Evolutionary conservation across 345 rosid species (phyloP).

Genomic region (Pistacia vera): DNA sequence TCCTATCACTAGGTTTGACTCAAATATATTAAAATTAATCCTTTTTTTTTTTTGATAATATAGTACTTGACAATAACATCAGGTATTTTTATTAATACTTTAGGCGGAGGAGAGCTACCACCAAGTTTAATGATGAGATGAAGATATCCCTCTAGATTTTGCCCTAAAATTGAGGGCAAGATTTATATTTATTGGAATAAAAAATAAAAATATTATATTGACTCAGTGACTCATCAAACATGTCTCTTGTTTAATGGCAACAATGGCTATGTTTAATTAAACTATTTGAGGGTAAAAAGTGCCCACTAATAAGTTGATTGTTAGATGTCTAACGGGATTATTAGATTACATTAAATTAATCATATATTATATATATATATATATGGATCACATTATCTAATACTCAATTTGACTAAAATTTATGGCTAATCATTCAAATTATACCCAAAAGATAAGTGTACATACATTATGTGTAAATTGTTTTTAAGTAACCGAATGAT

Average conservation of each 20-base stretch:
- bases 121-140: background rate
- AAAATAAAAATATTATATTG: background rate
- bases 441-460: background rate
- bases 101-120: background rate
- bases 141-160: slow-evolving; percentile 6
- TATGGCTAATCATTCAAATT: background rate
- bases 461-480: background rate
- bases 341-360: too few species aligned
- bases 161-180: background rate
- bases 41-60: too few species aligned
- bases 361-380: too few species aligned
- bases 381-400: too few species aligned
- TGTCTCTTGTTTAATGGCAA: slow-evolving; percentile 11
- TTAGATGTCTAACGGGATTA: too few species aligned
- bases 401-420: background rate
- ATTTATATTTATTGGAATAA: background rate
- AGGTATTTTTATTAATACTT: too few species aligned
- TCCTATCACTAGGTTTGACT: too few species aligned
- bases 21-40: too few species aligned
- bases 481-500: too few species aligned
- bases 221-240: background rate
- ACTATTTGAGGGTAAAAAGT: background rate
- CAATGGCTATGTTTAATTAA: background rate
- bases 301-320: background rate
- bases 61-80: too few species aligned